Evolutionary conservation across 805 yeast genomes (phyloP), one percentile per base, ranked within the genome.

Genomic region (Starmerella bombicola): DNA sequence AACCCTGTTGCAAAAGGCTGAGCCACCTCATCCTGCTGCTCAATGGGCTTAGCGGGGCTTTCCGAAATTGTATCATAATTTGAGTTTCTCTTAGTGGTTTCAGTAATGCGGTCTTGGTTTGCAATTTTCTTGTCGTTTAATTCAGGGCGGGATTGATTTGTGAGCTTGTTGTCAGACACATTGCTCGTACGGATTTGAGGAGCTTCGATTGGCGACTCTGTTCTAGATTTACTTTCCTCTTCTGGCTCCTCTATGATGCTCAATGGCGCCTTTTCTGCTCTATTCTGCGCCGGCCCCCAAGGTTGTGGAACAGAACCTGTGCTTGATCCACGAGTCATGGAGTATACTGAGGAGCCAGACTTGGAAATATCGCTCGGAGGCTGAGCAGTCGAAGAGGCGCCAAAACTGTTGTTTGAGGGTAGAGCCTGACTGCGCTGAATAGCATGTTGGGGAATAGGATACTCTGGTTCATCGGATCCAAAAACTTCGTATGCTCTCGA

Each of bases 401-500:
- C 34, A 17, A 31, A 31, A 21, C 34, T 31, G 22, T 15, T 21
- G 6, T 18, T 19, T 15, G 35, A 7, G 10, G 35, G 35, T 13
- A 32, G 35, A 4, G 20, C 15, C 2, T 41, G 32, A 33, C 22
- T 40, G 3, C 43, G 30, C 10, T 36, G 43, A 29, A 40, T 40
- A 9, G 43, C 25, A 8, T 21, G 21, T 25, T 35, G 36, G n/a
- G 40, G 35, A 9, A 13, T 24, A 9, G 18, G 7, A 7, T 8
- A 16, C 18, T 19, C 40, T 3, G 37, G 16, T 17, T 4, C n/a
- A 17, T 30, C 29, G 7, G 31, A 38, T 4, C 39, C 38, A 13
- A 42, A 13, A 3, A 43, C 37, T 19, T 46, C 50, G 15, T 43
- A 46, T 5, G 42, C 50, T 5, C 16, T 25, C 8, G 45, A 38